Percentiles rank a stretch among this genome's conserved stretches.
These are phyloP conservation scores for Cyamopsis tetragonoloba DNA, from an alignment of 306 rosid species.

Conservation along the genomic window DNA sequence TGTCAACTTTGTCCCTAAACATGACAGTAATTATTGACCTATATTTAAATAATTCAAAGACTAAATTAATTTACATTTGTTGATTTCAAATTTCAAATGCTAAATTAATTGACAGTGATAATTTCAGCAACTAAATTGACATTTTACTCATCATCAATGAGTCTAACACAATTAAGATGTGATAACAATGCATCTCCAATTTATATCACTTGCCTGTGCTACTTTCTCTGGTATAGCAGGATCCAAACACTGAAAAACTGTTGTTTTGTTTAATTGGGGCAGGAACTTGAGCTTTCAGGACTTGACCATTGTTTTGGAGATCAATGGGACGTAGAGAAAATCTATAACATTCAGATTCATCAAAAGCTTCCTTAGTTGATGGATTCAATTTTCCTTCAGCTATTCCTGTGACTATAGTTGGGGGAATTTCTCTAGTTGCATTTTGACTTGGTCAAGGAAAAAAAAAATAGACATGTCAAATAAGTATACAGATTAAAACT, in stretches of 20 bases:
- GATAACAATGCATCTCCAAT: background rate
- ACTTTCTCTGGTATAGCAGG: conserved; percentile 35
- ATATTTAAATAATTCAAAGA: too few species aligned
- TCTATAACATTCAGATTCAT: conserved; percentile 34
- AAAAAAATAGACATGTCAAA: background rate
- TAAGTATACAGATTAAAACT: background rate
- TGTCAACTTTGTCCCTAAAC: too few species aligned
- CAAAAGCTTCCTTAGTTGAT: conserved; percentile 72
- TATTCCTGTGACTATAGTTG: conserved; percentile 63
- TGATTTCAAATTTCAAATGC: too few species aligned
- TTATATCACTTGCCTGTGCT: conserved; percentile 51
- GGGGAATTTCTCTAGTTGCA: conserved; percentile 62
- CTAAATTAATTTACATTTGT: too few species aligned
- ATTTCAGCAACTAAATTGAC: too few species aligned
- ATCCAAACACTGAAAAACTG: conserved; percentile 49
- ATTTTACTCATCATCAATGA: too few species aligned
- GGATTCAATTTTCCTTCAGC: conserved; percentile 90
- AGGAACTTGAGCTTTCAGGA: conserved; percentile 35
- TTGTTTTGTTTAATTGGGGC: conserved; percentile 27
- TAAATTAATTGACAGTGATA: too few species aligned
- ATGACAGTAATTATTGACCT: too few species aligned
- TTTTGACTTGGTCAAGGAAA: conserved; percentile 45
- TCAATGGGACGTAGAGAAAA: conserved; percentile 23
- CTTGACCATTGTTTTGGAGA: conserved; percentile 29
- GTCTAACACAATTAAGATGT: too few species aligned